Conservation (phyloP, 345 rosid genomes). For the Camelina hispida region DNA sequence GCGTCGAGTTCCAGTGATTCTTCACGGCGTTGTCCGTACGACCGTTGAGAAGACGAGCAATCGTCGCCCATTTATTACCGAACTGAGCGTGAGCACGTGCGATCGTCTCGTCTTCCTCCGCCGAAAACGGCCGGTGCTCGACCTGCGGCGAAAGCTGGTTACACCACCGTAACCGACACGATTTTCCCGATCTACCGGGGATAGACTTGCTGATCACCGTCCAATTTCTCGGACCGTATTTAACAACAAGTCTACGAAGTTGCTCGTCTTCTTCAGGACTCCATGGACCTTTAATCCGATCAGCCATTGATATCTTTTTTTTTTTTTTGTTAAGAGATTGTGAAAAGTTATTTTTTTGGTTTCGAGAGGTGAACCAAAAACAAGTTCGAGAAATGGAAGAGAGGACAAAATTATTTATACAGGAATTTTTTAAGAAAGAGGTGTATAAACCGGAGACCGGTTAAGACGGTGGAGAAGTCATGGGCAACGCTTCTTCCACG, state of each 20-base stretch:
- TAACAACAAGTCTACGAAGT: slow-evolving; percentile 64
- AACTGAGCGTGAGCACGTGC: slow-evolving; percentile 80
- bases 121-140: slow-evolving; percentile 77
- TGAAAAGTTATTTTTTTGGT: background rate
- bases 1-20: slow-evolving; percentile 97
- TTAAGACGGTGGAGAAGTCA: slow-evolving; percentile 53
- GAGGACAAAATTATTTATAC: slow-evolving; percentile 41
- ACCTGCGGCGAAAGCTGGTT: slow-evolving; percentile 95
- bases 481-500: slow-evolving; percentile 65
- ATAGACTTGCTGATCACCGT: slow-evolving; percentile 89
- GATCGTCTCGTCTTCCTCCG: slow-evolving; percentile 79
- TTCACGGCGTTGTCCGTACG: slow-evolving; percentile 96
- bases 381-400: slow-evolving; percentile 20
- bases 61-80: slow-evolving; percentile 97
- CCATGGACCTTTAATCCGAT: slow-evolving; percentile 98
- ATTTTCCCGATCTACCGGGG: slow-evolving; percentile 93
- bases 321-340: background rate
- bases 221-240: slow-evolving; percentile 92
- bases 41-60: slow-evolving; percentile 90
- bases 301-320: slow-evolving; percentile 38
- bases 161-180: slow-evolving; percentile 92
- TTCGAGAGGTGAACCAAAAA: background rate
- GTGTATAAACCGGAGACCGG: slow-evolving; percentile 27
- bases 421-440: background rate
- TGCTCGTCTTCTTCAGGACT: slow-evolving; percentile 94